phyloP scores from a whole-genome alignment of 2,329 filamentous ascomycete species.

The Verruconis gallopava region DNA sequence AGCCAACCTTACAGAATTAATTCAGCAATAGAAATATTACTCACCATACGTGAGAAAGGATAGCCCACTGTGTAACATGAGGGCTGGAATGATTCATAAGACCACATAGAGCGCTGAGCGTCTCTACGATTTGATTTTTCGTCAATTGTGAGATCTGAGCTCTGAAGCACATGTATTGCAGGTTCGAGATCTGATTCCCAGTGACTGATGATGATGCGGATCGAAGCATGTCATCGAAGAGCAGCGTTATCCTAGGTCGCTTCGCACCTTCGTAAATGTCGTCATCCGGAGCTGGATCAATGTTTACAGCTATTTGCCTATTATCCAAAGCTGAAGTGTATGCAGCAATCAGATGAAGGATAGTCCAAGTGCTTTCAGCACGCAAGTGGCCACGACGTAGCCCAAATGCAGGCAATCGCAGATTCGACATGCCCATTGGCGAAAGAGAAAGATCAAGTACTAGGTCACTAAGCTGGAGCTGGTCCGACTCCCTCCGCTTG shows the following conservation, averaged over 20 bases:
- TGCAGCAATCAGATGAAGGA: conserved; percentile 7
- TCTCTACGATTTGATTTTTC: no score
- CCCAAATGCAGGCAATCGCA: not conserved
- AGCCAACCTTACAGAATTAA: no score
- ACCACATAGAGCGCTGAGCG: no score
- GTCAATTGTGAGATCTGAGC: no score
- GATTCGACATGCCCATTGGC: not conserved
- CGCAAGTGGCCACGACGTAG: not conserved
- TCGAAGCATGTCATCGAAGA: conserved; percentile 28
- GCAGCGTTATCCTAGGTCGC: conserved; percentile 23
- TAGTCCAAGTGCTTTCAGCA: conserved; percentile 8
- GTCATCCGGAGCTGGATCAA: conserved; percentile 6
- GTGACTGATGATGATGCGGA: conserved; percentile 17
- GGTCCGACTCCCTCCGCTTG: conserved; percentile 54
- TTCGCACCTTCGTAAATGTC: conserved; percentile 22
- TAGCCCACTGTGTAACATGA: not conserved
- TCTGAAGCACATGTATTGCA: not conserved
- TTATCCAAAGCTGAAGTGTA: conserved; percentile 7
- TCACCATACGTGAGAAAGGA: no score
- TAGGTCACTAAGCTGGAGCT: conserved; percentile 46
- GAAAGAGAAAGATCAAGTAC: not conserved
- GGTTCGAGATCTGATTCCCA: not conserved
- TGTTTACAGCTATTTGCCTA: not conserved
- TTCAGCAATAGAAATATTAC: no score
- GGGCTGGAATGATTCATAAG: no score